Base-by-base conservation (phyloP, 495 filamentous ascomycete species). In the Astrocystis sublimbata region DNA sequence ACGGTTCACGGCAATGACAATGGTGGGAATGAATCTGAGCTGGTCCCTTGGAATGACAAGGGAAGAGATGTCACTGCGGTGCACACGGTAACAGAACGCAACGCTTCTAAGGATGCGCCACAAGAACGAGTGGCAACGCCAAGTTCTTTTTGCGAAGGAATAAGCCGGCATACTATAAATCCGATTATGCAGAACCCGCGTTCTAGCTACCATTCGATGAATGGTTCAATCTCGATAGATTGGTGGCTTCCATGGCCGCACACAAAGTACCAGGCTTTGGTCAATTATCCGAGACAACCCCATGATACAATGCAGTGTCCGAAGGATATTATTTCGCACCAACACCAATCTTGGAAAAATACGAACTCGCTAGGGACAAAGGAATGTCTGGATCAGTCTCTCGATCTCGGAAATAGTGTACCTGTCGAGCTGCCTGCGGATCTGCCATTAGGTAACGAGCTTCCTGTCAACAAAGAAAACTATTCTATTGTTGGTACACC, bases 1-100 rank as follows among this genome's bases (percentile, higher is more conserved):
- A 55, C 51, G 53, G 67, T 64, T 58, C 33, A 58, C 60, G 70
- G 55, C 63, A 59, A 67, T 69, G 63, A 70, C 56, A 40, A 51
- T 63, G 55, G 53, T 66, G 59, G 43, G 61, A 61, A 67, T 64
- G 57, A 50, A 62, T 60, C 64, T 63, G 61, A 68, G 56, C 51
- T 47, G 56, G 59, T 56, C 54, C 47, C 58, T 54, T 54, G 63
- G 58, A 55, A 15, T 67, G 61, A 52, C 19, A 40, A 55, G 63
- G 50, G 54, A 8, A 57, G 57, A 40, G 12, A 51, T n/a, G 9
- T 7, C n/a, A 28, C 19, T 33, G 56, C n/a, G 15, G 36, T 7
- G 21, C 4, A 51, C n/a, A 30, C 35, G 24, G 24, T 17, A 31
- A 40, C 8, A 3, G 43, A 46, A 9, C 15, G 8, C n/a, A 12